These are phyloP conservation scores for Dactylellina cionopaga DNA, from an alignment of 2,329 filamentous ascomycete species.

Conservation along the genomic window DNA sequence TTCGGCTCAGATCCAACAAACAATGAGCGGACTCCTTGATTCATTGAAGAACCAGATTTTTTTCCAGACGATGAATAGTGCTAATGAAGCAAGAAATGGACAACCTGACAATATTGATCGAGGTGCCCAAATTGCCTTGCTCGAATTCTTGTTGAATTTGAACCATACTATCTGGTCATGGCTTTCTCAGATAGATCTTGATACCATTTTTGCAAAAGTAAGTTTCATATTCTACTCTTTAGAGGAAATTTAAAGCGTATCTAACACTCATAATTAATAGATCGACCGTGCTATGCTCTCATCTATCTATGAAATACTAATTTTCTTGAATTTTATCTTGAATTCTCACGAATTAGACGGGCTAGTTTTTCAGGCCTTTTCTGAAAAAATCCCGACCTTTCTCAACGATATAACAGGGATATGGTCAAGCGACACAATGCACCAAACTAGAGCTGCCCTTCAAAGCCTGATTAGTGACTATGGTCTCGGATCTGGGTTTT, in stretches of 20 bases:
- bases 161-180: slow-evolving; percentile 42
- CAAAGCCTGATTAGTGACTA: slow-evolving; percentile 28
- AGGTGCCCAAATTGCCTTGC: slow-evolving; percentile 11
- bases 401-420: slow-evolving; percentile 3
- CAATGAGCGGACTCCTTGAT: background rate
- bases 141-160: slow-evolving; percentile 32
- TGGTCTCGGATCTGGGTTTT: slow-evolving; percentile 44
- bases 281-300: background rate
- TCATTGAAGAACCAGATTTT: slow-evolving; percentile 1
- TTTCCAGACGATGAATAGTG: background rate
- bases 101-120: slow-evolving; percentile 34
- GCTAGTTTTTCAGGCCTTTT: slow-evolving; percentile 43
- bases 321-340: slow-evolving; percentile 32
- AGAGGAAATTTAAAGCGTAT: background rate
- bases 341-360: slow-evolving; percentile 16
- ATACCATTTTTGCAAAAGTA: background rate
- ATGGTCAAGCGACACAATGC: slow-evolving; percentile 22
- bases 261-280: too few relatives aligned
- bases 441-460: slow-evolving; percentile 15
- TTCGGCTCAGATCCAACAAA: slow-evolving; percentile 13
- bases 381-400: slow-evolving; percentile 25
- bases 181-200: slow-evolving; percentile 3
- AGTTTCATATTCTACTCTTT: background rate
- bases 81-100: slow-evolving; percentile 4
- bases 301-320: slow-evolving; percentile 26